These are phyloP conservation scores for Brassica hybrid DNA, from an alignment of 441 rosid species.

Conservation along the genomic window DNA sequence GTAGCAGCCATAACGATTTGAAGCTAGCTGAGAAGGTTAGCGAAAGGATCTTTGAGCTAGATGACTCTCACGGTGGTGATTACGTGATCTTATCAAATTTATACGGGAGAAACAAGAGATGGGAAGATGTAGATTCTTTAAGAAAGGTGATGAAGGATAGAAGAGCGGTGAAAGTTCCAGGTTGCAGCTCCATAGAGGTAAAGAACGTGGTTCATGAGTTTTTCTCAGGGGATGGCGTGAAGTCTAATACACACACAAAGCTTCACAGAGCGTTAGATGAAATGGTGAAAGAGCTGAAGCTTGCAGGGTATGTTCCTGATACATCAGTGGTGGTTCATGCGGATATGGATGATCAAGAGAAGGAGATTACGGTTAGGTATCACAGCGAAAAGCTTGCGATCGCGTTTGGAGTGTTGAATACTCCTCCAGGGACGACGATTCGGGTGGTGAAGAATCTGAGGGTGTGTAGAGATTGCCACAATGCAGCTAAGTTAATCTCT, in stretches of 20 bases:
- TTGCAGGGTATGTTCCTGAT: conserved; percentile 70
- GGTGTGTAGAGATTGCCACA: conserved; percentile 72
- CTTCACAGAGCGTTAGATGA: conserved; percentile 55
- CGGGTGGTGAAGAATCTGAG: conserved; percentile 70
- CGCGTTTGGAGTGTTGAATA: conserved; percentile 60
- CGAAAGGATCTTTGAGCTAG: conserved; percentile 60
- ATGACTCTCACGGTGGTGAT: conserved; percentile 79
- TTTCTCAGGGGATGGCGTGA: conserved; percentile 76
- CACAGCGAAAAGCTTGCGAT: conserved; percentile 73
- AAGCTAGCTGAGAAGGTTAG: conserved; percentile 65
- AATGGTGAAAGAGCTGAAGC: conserved; percentile 59
- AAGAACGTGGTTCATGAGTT: conserved; percentile 78
- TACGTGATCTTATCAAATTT: conserved; percentile 77
- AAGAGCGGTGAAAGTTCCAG: conserved; percentile 72
- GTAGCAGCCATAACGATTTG: conserved; percentile 61
- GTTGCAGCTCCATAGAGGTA: conserved; percentile 80
- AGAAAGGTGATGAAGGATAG: conserved; percentile 67
- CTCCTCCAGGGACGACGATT: conserved; percentile 56
- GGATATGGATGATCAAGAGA: conserved; percentile 55
- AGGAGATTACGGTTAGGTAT: conserved; percentile 61
- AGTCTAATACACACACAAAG: conserved; percentile 35
- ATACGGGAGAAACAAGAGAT: conserved; percentile 67
- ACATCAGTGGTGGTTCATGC: conserved; percentile 59
- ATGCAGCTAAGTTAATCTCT: conserved; percentile 64
- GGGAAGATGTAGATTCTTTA: conserved; percentile 66